phyloP scores from a whole-genome alignment of 2,329 filamentous ascomycete genomes.

The Scortechinia acanthostroma region DNA sequence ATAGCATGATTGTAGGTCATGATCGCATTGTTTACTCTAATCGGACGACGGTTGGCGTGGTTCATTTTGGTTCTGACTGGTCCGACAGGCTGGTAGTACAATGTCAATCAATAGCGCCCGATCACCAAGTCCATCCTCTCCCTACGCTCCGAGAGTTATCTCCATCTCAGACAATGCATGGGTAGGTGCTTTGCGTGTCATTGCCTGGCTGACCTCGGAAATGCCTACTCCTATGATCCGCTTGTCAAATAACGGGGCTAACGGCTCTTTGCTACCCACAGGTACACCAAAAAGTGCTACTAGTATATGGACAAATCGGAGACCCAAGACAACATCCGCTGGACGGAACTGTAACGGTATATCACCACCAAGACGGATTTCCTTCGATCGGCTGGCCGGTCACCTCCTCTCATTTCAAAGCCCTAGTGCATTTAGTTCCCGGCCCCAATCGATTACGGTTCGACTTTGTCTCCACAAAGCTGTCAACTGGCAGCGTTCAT shows the following conservation, averaged over 20 bases:
- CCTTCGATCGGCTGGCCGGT: conserved; percentile 82
- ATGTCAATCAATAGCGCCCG: neutral
- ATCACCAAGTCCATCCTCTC: neutral
- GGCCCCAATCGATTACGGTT: conserved; percentile 83
- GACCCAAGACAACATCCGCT: conserved; percentile 61
- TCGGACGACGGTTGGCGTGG: too few species aligned
- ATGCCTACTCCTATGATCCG: too few species aligned
- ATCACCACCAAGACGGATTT: conserved; percentile 78
- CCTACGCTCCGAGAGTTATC: neutral
- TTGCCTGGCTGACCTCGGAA: too few species aligned
- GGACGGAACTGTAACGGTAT: conserved; percentile 74
- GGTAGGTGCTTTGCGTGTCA: neutral
- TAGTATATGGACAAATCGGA: conserved; percentile 75
- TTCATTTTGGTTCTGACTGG: too few species aligned
- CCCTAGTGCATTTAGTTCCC: conserved; percentile 79
- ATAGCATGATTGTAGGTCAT: neutral
- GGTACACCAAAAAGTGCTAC: conserved; percentile 86
- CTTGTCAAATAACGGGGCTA: too few species aligned
- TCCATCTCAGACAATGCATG: neutral
- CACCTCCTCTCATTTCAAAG: conserved; percentile 83
- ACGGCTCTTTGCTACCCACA: too few species aligned
- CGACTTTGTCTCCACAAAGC: conserved; percentile 79
- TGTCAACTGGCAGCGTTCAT: conserved; percentile 60
- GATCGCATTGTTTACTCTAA: too few species aligned
- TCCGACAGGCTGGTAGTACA: neutral